phyloP scores from a whole-genome alignment of 192 early-diverging fungal genomes.

The Obelidium mucronatum region DNA sequence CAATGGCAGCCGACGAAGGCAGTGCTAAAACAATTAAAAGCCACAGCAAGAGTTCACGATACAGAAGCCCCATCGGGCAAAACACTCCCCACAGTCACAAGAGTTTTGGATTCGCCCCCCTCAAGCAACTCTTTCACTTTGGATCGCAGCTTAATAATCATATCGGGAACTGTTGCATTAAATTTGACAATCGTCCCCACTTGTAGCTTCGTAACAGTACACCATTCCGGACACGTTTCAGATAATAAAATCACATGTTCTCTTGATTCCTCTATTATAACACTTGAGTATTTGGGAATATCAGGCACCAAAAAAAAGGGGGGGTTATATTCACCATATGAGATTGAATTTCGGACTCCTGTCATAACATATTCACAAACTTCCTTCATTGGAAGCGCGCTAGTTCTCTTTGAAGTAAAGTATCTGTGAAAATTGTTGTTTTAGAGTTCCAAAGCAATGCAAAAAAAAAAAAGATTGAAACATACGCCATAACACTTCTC shows the following conservation, averaged over 20 bases:
- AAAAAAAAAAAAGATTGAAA: not conserved
- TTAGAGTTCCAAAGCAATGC: not conserved
- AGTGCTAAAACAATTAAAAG: no score
- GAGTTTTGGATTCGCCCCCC: not conserved
- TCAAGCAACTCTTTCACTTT: conserved; percentile 18
- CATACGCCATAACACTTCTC: conserved; percentile 37
- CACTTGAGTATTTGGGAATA: not conserved
- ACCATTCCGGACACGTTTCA: conserved; percentile 42
- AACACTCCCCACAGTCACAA: no score
- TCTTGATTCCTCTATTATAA: conserved; percentile 34
- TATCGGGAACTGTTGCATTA: not conserved
- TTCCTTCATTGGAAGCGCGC: conserved; percentile 35
- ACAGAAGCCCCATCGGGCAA: no score
- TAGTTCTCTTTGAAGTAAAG: conserved; percentile 28
- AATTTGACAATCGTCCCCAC: conserved; percentile 22
- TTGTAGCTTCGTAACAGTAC: conserved; percentile 30
- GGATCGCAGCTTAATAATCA: not conserved
- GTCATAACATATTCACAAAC: conserved; percentile 38
- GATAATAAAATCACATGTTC: conserved; percentile 40
- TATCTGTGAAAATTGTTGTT: conserved; percentile 18
- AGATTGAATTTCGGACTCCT: conserved; percentile 24
- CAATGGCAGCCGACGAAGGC: no score
- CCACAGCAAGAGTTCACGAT: no score
- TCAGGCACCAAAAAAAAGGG: not conserved
- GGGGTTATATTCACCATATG: conserved; percentile 31